Base-by-base conservation (phyloP, 2,329 filamentous ascomycete species). In the Phialophora chinensis region DNA sequence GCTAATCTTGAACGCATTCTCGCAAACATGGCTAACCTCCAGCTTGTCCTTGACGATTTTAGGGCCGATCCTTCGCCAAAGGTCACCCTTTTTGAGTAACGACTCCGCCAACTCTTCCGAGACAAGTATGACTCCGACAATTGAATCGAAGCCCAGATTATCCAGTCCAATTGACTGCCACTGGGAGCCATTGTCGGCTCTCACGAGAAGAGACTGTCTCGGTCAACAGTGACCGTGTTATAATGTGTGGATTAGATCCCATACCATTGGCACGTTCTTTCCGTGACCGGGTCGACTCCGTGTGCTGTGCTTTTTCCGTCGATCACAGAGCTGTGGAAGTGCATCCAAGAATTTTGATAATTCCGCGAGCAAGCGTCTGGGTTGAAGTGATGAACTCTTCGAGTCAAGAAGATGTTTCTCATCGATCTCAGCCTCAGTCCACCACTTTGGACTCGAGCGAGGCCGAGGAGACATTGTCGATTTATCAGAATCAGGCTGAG, bases 381-480 rank as follows among this genome's bases (percentile, higher is more conserved):
- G 14, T 8, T 17, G 50, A 54, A 17, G 25, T 17, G 23, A 10
- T 29, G 50, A 27, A 1, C 7, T 53, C 14, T 14, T 17, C 27
- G 25, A 31, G 23, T 31, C 27, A 12, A 54, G 12, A 54, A 54
- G 50, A 14, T 25, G n/a, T 31, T 54, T 54, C 20, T 54, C 50
- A 29, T 54, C 50, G 14, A 54, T 54, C 50, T 27, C 50, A 54
- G 8, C 20, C 27, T 54, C 50, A 25, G 23, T 54, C 50, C 50
- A 17, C 50, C 50, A 31, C 20, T 54, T 31, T 27, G 4, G 20
- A 17, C 20, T 27, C 5, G 23, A 31, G 27, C 6, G 50, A 31
- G 10, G 50, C 20, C 50, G 27, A 31, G 50, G 25, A 54, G 50
- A 54, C 50, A 54, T 54, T 54, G 50, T 54, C 50, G 50, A 54